Evolutionary conservation across 148 eudicot genomes (phyloP).

Genomic region (Fagopyrum tataricum): DNA sequence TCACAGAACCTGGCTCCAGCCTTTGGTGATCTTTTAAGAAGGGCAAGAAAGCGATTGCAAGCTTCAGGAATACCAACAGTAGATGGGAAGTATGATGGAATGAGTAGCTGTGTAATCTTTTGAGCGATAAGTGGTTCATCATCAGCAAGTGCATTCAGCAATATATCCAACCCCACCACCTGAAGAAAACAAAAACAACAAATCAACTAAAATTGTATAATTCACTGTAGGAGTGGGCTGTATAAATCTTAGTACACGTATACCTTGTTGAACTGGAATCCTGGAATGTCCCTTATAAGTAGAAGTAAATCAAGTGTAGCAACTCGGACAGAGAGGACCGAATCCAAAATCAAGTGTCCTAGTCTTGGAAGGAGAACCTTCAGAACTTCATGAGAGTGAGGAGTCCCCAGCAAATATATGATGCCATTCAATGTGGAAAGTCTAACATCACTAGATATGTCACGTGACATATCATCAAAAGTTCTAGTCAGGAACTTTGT

Average conservation of each 20-base stretch:
- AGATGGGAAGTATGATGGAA: constrained; percentile 88
- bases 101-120: constrained; percentile 71
- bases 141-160: constrained; percentile 59
- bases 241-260: neutral
- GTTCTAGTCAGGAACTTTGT: constrained; percentile 65
- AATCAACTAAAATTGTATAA: constrained; percentile 7
- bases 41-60: constrained; percentile 67
- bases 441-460: constrained; percentile 66
- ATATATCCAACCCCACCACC: constrained; percentile 61
- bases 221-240: neutral
- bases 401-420: constrained; percentile 79
- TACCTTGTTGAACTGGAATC: constrained; percentile 91
- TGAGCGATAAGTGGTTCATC: constrained; percentile 74
- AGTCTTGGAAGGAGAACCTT: constrained; percentile 86
- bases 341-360: constrained; percentile 57
- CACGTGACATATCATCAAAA: constrained; percentile 70
- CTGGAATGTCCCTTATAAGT: constrained; percentile 51
- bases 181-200: constrained; percentile 16
- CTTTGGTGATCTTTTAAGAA: constrained; percentile 71
- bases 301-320: constrained; percentile 73
- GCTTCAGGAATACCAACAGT: constrained; percentile 63
- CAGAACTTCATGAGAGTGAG: constrained; percentile 86
- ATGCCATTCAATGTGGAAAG: constrained; percentile 79
- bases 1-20: constrained; percentile 97
- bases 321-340: constrained; percentile 51